phyloP scores from a whole-genome alignment of 2,329 filamentous ascomycete species.

The Thermomyces lanuginosus region DNA sequence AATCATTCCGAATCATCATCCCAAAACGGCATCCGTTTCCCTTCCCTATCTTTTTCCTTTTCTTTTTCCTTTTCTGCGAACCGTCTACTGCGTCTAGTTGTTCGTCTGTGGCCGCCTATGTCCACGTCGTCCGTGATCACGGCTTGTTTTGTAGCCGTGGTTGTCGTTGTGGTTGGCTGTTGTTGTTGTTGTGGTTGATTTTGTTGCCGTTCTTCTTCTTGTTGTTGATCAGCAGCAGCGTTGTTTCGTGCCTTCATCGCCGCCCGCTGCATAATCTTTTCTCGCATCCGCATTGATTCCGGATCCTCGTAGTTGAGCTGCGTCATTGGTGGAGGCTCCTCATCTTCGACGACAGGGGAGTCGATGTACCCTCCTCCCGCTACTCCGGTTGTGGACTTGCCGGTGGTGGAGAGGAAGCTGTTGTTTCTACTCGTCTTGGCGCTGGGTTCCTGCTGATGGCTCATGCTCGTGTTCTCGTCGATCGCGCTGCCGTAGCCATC shows the following conservation, averaged over 20 bases:
- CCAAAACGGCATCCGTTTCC: too few species aligned
- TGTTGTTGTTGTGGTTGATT: conserved; percentile 5
- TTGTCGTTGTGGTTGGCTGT: too few species aligned
- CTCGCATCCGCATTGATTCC: conserved; percentile 40
- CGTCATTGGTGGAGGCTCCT: conserved; percentile 27
- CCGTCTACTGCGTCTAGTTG: conserved; percentile 4
- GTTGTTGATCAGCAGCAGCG: too few species aligned
- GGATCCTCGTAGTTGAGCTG: conserved; percentile 34
- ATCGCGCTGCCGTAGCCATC: conserved; percentile 23
- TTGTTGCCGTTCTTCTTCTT: conserved; percentile 1
- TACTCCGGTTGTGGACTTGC: conserved; percentile 13
- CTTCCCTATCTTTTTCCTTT: conserved; percentile 1
- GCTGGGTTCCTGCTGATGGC: too few species aligned
- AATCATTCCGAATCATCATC: too few species aligned
- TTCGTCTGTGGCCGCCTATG: conserved; percentile 2
- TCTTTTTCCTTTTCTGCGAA: conserved; percentile 5
- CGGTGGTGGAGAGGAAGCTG: conserved; percentile 17
- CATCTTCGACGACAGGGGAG: conserved; percentile 15
- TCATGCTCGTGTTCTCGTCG: conserved; percentile 10
- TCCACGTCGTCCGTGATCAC: conserved; percentile 4
- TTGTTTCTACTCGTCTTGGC: too few species aligned
- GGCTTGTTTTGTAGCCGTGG: conserved; percentile 1
- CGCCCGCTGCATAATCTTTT: conserved; percentile 33
- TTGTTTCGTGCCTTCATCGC: too few species aligned
- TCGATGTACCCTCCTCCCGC: conserved; percentile 12